Base-by-base conservation (phyloP, 2,329 filamentous ascomycete species). In the Emmonsiellopsis sp. region DNA sequence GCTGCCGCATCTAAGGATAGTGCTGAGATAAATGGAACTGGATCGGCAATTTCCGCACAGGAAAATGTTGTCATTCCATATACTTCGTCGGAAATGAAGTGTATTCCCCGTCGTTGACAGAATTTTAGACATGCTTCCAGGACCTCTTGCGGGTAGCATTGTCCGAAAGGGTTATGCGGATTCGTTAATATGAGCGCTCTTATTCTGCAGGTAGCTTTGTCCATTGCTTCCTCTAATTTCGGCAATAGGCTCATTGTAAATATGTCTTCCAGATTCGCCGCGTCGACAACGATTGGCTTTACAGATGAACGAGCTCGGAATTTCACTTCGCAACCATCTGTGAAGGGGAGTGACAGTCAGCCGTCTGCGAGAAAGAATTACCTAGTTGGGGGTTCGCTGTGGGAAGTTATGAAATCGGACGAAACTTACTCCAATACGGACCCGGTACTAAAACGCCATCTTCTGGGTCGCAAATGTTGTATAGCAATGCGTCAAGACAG, bases 381-480 rank as follows among this genome's bases (percentile, higher is more conserved):
- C 36, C 2, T 14, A 42, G 27, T 8, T 48, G 21, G 17, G 31
- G 17, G 11, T 45, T 21, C 8, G 13, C 11, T 21, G 21, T 21
- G 7, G 44, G 34, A 32, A 32, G 40, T 46, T 17, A 14, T 17
- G 8, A 14, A 37, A 51, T 40, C 11, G 9, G 13, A 43, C 37
- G 50, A 37, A 54, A 56, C 61, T 42, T 53, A 62, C 61, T 62
- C 65, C 67, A 68, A 44, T 56, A 68, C 21, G 65, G 65, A 3
- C 53, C 61, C 1, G 63, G 60, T 3, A 70, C 53, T 1, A 71
- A 56, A 0, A 69, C 52, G 1, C 63, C 65, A 48, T 70, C 68
- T 17, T 64, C 67, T 1, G 59, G 40, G 7, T 69, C 65, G 53
- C 66, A 69, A 17, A 71, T 65, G 34, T 63, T 64, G 49, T 59